Evolutionary conservation across 345 rosid species (phyloP).

Genomic region (Populus davidiana): DNA sequence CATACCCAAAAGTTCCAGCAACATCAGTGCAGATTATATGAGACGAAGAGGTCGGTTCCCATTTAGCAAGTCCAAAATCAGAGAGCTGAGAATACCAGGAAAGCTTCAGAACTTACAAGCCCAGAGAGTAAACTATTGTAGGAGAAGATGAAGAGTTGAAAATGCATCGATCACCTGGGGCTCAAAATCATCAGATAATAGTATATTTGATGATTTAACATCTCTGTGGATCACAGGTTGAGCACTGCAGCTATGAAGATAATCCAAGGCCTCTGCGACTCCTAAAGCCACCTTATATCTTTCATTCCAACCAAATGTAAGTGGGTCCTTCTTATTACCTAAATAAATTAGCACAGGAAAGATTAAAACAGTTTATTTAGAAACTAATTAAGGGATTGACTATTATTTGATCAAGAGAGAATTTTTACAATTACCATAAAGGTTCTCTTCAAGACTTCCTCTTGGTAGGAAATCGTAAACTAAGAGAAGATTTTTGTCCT

Average conservation of each 20-base stretch:
- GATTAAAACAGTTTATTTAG: background rate
- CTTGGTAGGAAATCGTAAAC: constrained; percentile 79
- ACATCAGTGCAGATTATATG: constrained; percentile 56
- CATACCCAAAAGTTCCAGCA: constrained; percentile 96
- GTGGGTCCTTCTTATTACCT: constrained; percentile 60
- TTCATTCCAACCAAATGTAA: constrained; percentile 69
- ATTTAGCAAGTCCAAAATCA: constrained; percentile 92
- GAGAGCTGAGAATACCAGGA: constrained; percentile 53
- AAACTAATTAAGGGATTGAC: background rate
- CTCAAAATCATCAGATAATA: constrained; percentile 88
- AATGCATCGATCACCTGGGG: constrained; percentile 56
- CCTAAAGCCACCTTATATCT: constrained; percentile 88
- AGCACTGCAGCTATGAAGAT: constrained; percentile 51
- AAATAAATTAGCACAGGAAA: constrained; percentile 8
- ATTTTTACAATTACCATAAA: constrained; percentile 52
- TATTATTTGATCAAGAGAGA: background rate
- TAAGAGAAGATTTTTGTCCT: constrained; percentile 61
- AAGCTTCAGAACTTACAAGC: background rate
- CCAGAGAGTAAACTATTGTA: background rate
- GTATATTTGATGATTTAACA: constrained; percentile 93
- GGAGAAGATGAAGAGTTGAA: background rate
- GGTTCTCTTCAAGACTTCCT: constrained; percentile 94
- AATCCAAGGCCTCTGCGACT: constrained; percentile 84
- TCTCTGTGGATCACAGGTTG: constrained; percentile 82
- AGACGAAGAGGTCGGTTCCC: constrained; percentile 53